These are phyloP conservation scores for Kuraishia ogatae DNA, from an alignment of 805 yeast species.

Conservation along the genomic window DNA sequence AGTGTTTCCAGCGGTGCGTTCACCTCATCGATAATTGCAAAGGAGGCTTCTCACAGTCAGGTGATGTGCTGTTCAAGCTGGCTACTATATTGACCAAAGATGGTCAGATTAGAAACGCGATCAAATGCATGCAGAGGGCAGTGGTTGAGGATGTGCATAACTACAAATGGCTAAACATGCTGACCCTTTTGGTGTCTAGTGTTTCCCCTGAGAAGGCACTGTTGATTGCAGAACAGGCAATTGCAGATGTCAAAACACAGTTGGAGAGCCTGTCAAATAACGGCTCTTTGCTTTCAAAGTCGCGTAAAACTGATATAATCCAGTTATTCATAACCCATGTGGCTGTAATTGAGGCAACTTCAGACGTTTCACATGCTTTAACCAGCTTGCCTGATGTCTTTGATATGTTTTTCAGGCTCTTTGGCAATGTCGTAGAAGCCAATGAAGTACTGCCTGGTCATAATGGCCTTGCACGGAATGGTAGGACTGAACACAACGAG, in stretches of 20 bases:
- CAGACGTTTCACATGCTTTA: conserved; percentile 51
- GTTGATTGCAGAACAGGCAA: conserved; percentile 27
- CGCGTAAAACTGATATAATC: conserved; percentile 37
- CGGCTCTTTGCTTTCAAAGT: conserved; percentile 20
- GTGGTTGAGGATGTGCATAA: not conserved
- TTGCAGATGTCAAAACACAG: not conserved
- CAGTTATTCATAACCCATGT: conserved; percentile 72
- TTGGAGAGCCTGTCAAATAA: not conserved
- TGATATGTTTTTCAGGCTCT: conserved; percentile 43
- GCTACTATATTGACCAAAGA: not conserved
- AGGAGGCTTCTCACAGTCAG: not conserved
- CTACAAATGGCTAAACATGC: conserved; percentile 57
- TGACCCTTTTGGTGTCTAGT: conserved; percentile 55
- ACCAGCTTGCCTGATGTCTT: conserved; percentile 64
- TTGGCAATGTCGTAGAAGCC: conserved; percentile 18
- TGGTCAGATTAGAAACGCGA: not conserved
- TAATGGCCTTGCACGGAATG: conserved; percentile 4
- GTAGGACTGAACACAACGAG: conserved; percentile 19
- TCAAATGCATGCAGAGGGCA: not conserved
- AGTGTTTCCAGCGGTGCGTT: not conserved
- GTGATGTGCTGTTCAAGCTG: not conserved
- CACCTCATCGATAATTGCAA: not conserved
- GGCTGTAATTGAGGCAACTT: conserved; percentile 53
- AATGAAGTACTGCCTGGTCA: not conserved
- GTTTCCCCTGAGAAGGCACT: conserved; percentile 36